Conservation (phyloP, 352 stramenopile species). For the Phytophthora cajani region DNA sequence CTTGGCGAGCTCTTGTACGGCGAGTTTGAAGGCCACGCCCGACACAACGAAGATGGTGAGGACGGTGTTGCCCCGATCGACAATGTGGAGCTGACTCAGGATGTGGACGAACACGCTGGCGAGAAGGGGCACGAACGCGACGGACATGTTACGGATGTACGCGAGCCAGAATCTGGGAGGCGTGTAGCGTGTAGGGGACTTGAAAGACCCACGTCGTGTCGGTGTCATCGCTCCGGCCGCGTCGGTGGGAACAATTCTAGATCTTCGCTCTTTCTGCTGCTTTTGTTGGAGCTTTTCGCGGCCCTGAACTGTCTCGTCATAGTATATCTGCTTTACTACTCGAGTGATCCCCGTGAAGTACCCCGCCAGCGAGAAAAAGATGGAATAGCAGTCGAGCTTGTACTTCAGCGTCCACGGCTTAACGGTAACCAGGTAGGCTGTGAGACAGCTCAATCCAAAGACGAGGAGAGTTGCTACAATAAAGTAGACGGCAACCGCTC, state of each 20-base stretch:
- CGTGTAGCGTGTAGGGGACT: not conserved
- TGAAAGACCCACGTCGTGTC: not conserved
- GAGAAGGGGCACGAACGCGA: conserved; percentile 3
- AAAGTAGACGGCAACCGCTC: conserved; percentile 15
- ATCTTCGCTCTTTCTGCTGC: not conserved
- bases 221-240: not conserved
- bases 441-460: conserved; percentile 3
- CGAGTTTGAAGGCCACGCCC: conserved; percentile 25
- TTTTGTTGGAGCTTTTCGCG: not conserved
- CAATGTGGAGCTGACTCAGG: conserved; percentile 6
- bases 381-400: conserved; percentile 34
- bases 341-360: conserved; percentile 24
- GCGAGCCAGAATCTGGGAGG: not conserved
- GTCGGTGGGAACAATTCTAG: not conserved
- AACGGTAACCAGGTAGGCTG: conserved; percentile 3
- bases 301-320: conserved; percentile 1
- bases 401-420: conserved; percentile 2
- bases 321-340: conserved; percentile 4
- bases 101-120: conserved; percentile 30
- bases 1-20: conserved; percentile 30
- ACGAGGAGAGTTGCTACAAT: not conserved
- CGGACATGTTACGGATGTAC: not conserved
- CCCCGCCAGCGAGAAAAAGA: conserved; percentile 9
- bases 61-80: conserved; percentile 11
- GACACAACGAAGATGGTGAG: conserved; percentile 5